phyloP scores from a whole-genome alignment of 176 grass and related monocot species.

The Metroxylon sagu region DNA sequence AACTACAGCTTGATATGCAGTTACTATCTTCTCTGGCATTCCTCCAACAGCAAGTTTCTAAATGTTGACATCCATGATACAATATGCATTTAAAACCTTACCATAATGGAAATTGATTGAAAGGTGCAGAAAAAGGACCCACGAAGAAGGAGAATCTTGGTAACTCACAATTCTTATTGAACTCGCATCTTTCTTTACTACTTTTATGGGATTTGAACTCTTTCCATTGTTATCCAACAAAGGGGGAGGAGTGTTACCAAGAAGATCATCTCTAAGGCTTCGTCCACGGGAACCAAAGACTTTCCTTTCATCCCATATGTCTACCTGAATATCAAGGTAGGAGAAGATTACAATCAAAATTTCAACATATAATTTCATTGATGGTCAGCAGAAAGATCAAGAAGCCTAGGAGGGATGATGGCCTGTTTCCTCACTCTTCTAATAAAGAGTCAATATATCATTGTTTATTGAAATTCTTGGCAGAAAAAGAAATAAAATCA shows the following conservation, averaged over 20 bases:
- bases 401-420: too few species aligned
- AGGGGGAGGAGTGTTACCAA: slow-evolving; percentile 46
- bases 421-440: too few species aligned
- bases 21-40: slow-evolving; percentile 88
- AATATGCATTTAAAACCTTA: neutral
- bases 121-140: slow-evolving; percentile 6
- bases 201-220: slow-evolving; percentile 59
- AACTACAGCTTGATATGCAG: slow-evolving; percentile 64
- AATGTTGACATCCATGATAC: slow-evolving; percentile 17
- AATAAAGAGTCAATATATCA: too few species aligned
- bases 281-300: slow-evolving; percentile 79
- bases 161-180: slow-evolving; percentile 64
- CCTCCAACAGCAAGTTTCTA: slow-evolving; percentile 80
- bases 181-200: slow-evolving; percentile 55
- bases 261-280: slow-evolving; percentile 62
- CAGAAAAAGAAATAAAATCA: too few species aligned
- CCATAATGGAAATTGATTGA: neutral
- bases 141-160: slow-evolving; percentile 11
- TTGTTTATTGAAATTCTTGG: too few species aligned
- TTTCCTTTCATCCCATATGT: slow-evolving; percentile 89
- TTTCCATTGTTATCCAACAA: slow-evolving; percentile 41
- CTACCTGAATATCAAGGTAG: slow-evolving; percentile 44
- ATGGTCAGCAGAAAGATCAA: too few species aligned
- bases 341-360: neutral
- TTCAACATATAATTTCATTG: too few species aligned